These are phyloP conservation scores for Fusarium temperatum DNA, from an alignment of 2,329 filamentous ascomycete genomes.

Conservation along the genomic window DNA sequence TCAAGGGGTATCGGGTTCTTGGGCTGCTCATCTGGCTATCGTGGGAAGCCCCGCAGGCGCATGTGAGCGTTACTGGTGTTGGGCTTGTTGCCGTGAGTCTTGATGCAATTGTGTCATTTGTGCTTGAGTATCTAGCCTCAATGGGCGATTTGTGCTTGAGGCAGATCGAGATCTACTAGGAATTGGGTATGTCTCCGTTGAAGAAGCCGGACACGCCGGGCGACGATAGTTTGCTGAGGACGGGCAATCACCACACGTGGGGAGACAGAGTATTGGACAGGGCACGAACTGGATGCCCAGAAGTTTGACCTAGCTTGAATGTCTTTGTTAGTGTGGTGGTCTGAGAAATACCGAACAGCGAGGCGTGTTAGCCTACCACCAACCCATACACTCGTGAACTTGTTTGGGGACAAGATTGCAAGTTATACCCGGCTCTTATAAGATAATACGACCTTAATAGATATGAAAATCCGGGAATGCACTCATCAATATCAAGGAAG, in stretches of 20 bases:
- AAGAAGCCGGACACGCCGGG: constrained; percentile 17
- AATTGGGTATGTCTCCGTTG: neutral
- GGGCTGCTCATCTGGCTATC: neutral
- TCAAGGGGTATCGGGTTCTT: neutral
- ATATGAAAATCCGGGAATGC: constrained; percentile 26
- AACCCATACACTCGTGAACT: neutral
- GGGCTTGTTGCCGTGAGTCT: neutral
- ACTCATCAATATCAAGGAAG: constrained; percentile 18
- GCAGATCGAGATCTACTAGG: constrained; percentile 28
- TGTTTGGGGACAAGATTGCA: constrained; percentile 9
- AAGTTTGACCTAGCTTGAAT: constrained; percentile 8
- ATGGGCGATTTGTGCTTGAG: constrained; percentile 1
- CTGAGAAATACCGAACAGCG: constrained; percentile 1
- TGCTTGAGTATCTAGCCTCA: constrained; percentile 19
- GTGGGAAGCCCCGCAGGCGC: neutral
- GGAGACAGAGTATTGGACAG: constrained; percentile 13
- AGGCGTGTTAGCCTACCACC: constrained; percentile 1
- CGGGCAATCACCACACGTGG: constrained; percentile 22
- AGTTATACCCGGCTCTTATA: constrained; percentile 19
- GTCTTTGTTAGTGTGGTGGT: constrained; percentile 24
- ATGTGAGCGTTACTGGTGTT: neutral
- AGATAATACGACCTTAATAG: constrained; percentile 25
- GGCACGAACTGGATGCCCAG: constrained; percentile 8
- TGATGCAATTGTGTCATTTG: constrained; percentile 21
- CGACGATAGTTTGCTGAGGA: constrained; percentile 1